Conservation (phyloP, 2,329 filamentous ascomycete genomes). For the Colletotrichum lini region DNA sequence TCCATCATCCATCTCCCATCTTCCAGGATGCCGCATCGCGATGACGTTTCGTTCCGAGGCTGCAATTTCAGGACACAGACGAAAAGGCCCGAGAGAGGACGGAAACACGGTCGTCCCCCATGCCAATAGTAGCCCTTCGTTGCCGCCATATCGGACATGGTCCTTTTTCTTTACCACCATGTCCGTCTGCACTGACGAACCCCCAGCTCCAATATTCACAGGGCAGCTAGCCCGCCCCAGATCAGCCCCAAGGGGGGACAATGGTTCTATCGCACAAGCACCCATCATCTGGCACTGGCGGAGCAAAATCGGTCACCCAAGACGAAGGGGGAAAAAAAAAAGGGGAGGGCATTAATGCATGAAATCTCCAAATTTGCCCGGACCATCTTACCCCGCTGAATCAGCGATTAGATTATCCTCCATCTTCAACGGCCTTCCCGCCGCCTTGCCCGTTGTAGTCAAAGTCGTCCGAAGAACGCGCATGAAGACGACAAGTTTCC, state of each 20-base stretch:
- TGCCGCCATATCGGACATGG: slow-evolving; percentile 26
- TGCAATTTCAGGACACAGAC: slow-evolving; percentile 22
- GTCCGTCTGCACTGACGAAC: slow-evolving; percentile 2
- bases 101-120: slow-evolving; percentile 34
- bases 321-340: neutral
- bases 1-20: slow-evolving; percentile 1
- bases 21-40: slow-evolving; percentile 27
- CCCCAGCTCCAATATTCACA: slow-evolving; percentile 29
- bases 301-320: neutral
- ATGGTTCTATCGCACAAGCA: slow-evolving; percentile 25
- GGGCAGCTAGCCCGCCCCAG: slow-evolving; percentile 29
- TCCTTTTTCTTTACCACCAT: neutral
- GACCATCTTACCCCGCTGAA: slow-evolving; percentile 41
- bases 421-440: slow-evolving; percentile 41
- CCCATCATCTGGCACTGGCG: slow-evolving; percentile 4
- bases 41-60: slow-evolving; percentile 40
- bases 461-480: slow-evolving; percentile 32
- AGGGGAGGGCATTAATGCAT: slow-evolving; percentile 43
- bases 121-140: slow-evolving; percentile 27
- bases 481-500: slow-evolving; percentile 11
- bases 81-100: slow-evolving; percentile 24
- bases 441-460: slow-evolving; percentile 37
- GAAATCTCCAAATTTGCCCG: slow-evolving; percentile 39
- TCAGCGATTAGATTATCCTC: slow-evolving; percentile 40
- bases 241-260: neutral